phyloP scores from a whole-genome alignment of 352 stramenopile genomes.

The Pythium sukuiense region DNA sequence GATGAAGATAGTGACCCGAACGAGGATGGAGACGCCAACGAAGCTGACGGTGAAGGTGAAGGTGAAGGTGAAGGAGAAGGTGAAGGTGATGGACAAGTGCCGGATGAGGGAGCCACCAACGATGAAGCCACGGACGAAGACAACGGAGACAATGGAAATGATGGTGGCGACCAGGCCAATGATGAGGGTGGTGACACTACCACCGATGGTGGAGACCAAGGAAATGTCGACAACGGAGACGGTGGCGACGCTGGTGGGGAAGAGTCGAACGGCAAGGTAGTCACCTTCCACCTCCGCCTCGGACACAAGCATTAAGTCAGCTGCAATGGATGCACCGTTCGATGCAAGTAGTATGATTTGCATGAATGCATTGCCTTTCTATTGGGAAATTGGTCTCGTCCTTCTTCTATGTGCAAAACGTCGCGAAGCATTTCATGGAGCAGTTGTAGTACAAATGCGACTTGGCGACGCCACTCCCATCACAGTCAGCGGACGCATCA shows the following conservation, averaged over 20 bases:
- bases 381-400: not conserved
- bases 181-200: too few species aligned
- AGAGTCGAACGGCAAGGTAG: not conserved
- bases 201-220: too few species aligned
- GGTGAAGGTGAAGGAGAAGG: too few species aligned
- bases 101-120: not conserved
- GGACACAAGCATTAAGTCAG: not conserved
- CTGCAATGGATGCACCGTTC: not conserved
- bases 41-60: not conserved
- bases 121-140: not conserved
- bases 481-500: slow-evolving; percentile 47
- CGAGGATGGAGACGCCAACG: not conserved
- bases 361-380: not conserved
- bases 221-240: too few species aligned
- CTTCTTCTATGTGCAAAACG: slow-evolving; percentile 40
- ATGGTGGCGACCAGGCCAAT: not conserved
- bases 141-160: not conserved
- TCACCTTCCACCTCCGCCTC: not conserved
- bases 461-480: slow-evolving; percentile 30
- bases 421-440: slow-evolving; percentile 51
- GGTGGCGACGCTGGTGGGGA: too few species aligned
- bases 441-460: slow-evolving; percentile 67
- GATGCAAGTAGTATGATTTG: not conserved
- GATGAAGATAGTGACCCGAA: not conserved
- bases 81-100: too few species aligned